Percentiles rank a stretch among this genome's conserved stretches.
These are phyloP conservation scores for Rehmannia glutinosa DNA, from an alignment of 257 asterid genomes.

Conservation along the genomic window DNA sequence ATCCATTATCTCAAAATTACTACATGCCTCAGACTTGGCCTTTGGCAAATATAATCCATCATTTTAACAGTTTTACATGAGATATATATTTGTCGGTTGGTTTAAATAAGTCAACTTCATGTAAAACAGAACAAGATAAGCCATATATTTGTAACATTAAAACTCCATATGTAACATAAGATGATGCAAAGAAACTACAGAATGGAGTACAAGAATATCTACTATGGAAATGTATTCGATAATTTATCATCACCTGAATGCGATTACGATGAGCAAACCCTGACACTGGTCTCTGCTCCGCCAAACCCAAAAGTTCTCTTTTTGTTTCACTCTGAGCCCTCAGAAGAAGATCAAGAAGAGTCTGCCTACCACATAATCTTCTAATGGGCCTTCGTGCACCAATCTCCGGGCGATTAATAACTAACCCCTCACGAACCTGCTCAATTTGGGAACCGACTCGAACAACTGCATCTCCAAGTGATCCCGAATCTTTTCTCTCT, in stretches of 20 bases:
- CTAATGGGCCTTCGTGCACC: constrained; percentile 55
- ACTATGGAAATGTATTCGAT: neutral
- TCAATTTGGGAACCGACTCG: constrained; percentile 41
- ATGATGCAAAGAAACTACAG: too few species aligned
- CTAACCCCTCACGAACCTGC: constrained; percentile 41
- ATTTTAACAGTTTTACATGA: too few species aligned
- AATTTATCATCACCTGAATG: constrained; percentile 59
- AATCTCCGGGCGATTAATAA: constrained; percentile 28
- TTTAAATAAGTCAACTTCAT: neutral
- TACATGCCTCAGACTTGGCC: too few species aligned
- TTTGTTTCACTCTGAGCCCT: constrained; percentile 73
- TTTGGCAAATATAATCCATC: too few species aligned
- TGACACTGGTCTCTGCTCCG: constrained; percentile 62
- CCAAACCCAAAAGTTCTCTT: constrained; percentile 55
- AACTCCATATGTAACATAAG: neutral
- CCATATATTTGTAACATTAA: neutral
- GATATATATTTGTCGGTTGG: too few species aligned
- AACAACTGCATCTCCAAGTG: too few species aligned
- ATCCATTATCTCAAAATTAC: too few species aligned
- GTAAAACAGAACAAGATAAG: neutral
- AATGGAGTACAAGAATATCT: too few species aligned
- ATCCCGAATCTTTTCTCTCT: constrained; percentile 33
- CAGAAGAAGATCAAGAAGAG: constrained; percentile 74
- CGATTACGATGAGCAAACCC: constrained; percentile 84
- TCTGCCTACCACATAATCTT: constrained; percentile 83